Evolutionary conservation across 768 basidiomycete genomes (phyloP), one percentile per base, ranked within the genome.

Genomic region (Sutorius australiensis): DNA sequence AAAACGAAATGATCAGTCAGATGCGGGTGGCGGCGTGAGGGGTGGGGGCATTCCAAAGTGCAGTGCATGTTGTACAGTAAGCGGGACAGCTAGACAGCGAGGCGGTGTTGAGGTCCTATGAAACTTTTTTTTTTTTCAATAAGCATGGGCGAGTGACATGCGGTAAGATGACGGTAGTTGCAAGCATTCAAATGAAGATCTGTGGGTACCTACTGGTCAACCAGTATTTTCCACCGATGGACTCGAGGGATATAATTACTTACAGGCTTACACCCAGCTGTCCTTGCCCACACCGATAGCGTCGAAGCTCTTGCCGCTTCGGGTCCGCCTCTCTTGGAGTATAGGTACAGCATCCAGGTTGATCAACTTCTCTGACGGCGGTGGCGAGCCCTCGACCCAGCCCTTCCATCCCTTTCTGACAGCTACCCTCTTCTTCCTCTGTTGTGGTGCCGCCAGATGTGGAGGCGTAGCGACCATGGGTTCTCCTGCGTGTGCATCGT

Each of bases 401-500:
- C 89, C 89, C 74, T 92, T 92, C 89, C 89, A 92, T 16, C 89
- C 89, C 68, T 92, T 92, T 71, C 78, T 84, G 33, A 79, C 84
- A 0, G 80, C 73, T 19, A 84, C 77, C 40, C 78, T 73, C 59
- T 85, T 84, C 75, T 81, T 88, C 67, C 76, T 79, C 41, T 78
- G 77, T n/a, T 63, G 61, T 11, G 66, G 57, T 24, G 24, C 24
- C 24, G 24, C 2, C 24, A 24, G 24, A 17, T 67, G 56, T n/a
- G 61, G 56, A 1, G 69, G 27, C 4, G 56, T 53, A 7, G 45
- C 56, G 33, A 57, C 63, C 40, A 48, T 62, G 37, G 57, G 63
- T 49, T 67, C 61, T 54, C 54, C 53, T 28, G 77, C 51, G 24
- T 75, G 64, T 16, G 78, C 77, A 55, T 80, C 77, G 55, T 90